Base-by-base conservation (phyloP, 345 rosid species). In the Laguncularia racemosa region DNA sequence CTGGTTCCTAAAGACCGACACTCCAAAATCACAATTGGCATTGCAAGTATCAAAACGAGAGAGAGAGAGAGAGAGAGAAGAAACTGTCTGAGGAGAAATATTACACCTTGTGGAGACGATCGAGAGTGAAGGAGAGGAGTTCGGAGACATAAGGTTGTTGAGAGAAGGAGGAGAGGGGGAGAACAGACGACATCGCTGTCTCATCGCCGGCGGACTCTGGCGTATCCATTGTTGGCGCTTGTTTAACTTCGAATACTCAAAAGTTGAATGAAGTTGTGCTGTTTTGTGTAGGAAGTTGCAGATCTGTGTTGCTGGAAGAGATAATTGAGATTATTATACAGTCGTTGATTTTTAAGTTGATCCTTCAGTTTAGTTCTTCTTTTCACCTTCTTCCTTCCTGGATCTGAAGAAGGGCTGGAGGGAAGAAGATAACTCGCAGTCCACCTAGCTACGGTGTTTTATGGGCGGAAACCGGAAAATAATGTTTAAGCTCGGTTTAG, bases 61-160 rank as follows among this genome's bases (percentile, higher is more conserved):
- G 3, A 20, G 16, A 33, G 40, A 33, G 40, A 33, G 40, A 33
- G 40, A 33, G 1, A 33, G 40, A 33, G 40, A 10, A 5, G 11
- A 33, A 33, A 33, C 9, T 10, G 11, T 33, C 9, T 33, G 40
- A 6, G 7, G 4, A 33, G 40, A 33, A 33, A 7, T 10, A 33
- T 14, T 9, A 20, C 57, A 81, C 99, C 89, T 93, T 93, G 80
- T 89, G 97, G 57, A 89, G 96, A 57, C 96, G 95, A 73, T 92
- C 98, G 69, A 89, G 98, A 72, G 98, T 88, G 83, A 92, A 92
- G 38, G 96, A 93, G 60, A 93, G 97, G 60, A 93, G 96, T 81
- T 93, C 99, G 53, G 96, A 89, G 46, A 89, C 89, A 65, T 89
- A 93, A 19, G 97, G 90, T 63, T 93, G 99, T 65, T 89, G 95